Percentiles rank a stretch among this genome's conserved stretches.
Evolutionary conservation across 805 yeast genomes (phyloP).

Genomic region (Debaryomyces castellii): DNA sequence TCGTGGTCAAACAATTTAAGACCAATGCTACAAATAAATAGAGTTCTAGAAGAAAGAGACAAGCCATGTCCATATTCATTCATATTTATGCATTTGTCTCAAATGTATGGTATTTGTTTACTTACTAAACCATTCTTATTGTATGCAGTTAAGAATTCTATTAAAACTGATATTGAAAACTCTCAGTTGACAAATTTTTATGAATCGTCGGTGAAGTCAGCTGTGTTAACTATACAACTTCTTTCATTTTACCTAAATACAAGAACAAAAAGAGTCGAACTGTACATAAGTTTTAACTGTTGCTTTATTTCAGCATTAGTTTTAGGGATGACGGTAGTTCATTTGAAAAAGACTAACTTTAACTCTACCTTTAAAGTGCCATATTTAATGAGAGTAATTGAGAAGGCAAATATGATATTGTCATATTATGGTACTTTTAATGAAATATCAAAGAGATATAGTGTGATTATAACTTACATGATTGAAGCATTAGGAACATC

Average conservation of each 20-base stretch:
- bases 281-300: constrained; percentile 14
- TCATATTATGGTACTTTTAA: constrained; percentile 1
- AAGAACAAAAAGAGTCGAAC: constrained; percentile 10
- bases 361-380: not conserved
- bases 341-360: constrained; percentile 1
- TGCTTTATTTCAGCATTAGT: constrained; percentile 13
- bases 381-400: not conserved
- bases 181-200: constrained; percentile 10
- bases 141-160: constrained; percentile 12
- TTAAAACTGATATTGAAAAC: constrained; percentile 5
- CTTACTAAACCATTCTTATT: constrained; percentile 44
- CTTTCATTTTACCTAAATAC: constrained; percentile 13
- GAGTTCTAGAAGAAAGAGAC: constrained; percentile 8
- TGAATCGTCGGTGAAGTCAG: constrained; percentile 15
- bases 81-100: constrained; percentile 33
- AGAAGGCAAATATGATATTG: not conserved
- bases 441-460: not conserved
- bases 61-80: constrained; percentile 16
- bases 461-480: not conserved
- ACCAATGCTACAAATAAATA: constrained; percentile 23
- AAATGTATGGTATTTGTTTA: constrained; percentile 34
- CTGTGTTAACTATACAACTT: constrained; percentile 14
- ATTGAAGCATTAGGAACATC: constrained; percentile 1
- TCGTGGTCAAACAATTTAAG: constrained; percentile 33
- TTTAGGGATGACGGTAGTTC: constrained; percentile 6